Evolutionary conservation across 495 filamentous ascomycete species (phyloP).

Genomic region (Haplographium delicatum): DNA sequence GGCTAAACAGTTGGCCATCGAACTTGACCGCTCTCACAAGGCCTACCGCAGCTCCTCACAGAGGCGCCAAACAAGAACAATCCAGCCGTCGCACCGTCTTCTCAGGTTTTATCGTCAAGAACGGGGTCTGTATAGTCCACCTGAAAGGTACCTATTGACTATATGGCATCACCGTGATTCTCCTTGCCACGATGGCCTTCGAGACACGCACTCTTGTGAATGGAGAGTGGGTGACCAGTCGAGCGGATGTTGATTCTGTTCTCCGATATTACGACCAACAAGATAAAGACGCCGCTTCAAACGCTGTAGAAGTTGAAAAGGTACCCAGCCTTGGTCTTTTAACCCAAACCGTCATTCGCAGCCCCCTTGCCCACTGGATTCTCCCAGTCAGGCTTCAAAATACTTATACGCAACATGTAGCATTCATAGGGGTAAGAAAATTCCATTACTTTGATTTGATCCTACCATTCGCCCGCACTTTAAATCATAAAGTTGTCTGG

Average conservation of each 20-base stretch:
- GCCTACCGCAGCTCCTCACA: too few relatives aligned
- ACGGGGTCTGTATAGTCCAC: too few relatives aligned
- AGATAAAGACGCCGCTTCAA: conserved; percentile 23
- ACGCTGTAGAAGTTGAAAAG: conserved; percentile 24
- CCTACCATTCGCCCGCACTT: neutral
- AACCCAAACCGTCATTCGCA: conserved; percentile 69
- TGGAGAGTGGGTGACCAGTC: conserved; percentile 55
- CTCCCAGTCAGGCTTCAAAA: conserved; percentile 73
- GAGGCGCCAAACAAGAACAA: too few relatives aligned
- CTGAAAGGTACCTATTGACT: neutral
- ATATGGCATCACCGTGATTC: conserved; percentile 10
- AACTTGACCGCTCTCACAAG: too few relatives aligned
- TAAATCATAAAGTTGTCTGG: neutral
- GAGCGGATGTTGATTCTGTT: conserved; percentile 37
- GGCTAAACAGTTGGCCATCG: too few relatives aligned
- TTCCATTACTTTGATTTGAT: conserved; percentile 2
- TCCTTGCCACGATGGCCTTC: conserved; percentile 27
- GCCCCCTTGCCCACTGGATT: conserved; percentile 71
- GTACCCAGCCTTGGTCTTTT: conserved; percentile 61
- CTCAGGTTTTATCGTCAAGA: too few relatives aligned
- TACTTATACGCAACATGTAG: conserved; percentile 70
- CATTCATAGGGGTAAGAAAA: conserved; percentile 71
- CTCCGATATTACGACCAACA: conserved; percentile 29
- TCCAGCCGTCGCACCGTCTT: too few relatives aligned
- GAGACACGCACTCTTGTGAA: conserved; percentile 50